These are phyloP conservation scores for Dissoconium aciculare DNA, from an alignment of 2,329 filamentous ascomycete species.

Conservation along the genomic window DNA sequence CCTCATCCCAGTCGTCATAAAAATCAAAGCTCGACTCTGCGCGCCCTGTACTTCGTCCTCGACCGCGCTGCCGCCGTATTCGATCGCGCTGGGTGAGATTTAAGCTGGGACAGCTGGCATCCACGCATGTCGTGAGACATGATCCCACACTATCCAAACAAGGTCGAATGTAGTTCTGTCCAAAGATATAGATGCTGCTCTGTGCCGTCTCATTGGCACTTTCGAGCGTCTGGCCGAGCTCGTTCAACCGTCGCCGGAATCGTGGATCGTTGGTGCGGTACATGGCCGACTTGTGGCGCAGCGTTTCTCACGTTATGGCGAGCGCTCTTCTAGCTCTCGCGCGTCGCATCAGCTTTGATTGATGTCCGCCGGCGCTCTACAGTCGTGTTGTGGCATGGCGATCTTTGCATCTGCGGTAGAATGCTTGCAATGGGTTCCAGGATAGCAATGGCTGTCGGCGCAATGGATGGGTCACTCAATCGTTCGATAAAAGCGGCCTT, in stretches of 20 bases:
- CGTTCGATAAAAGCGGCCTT: too few relatives aligned
- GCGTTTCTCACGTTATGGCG: too few relatives aligned
- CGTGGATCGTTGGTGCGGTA: constrained; percentile 61
- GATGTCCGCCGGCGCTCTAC: too few relatives aligned
- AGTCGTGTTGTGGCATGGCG: too few relatives aligned
- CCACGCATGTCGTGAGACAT: constrained; percentile 55
- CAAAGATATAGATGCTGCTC: constrained; percentile 75
- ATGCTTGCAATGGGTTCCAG: too few relatives aligned
- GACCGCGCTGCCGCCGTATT: constrained; percentile 51
- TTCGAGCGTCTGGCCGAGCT: constrained; percentile 80
- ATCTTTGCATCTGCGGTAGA: too few relatives aligned
- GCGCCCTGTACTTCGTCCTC: constrained; percentile 43
- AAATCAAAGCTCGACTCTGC: constrained; percentile 89
- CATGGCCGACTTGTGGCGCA: constrained; percentile 32
- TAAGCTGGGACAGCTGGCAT: constrained; percentile 30
- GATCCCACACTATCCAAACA: constrained; percentile 55
- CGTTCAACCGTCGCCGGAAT: constrained; percentile 84
- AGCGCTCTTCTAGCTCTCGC: too few relatives aligned
- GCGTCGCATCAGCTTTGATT: too few relatives aligned
- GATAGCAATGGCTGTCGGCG: too few relatives aligned
- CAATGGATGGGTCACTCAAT: too few relatives aligned
- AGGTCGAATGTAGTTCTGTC: constrained; percentile 68
- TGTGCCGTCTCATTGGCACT: constrained; percentile 84
- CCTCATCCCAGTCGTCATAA: constrained; percentile 88
- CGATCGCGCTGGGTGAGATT: constrained; percentile 23